These are phyloP conservation scores for Aegilops longissima DNA, from an alignment of 176 grass and related monocot genomes.

Conservation along the genomic window DNA sequence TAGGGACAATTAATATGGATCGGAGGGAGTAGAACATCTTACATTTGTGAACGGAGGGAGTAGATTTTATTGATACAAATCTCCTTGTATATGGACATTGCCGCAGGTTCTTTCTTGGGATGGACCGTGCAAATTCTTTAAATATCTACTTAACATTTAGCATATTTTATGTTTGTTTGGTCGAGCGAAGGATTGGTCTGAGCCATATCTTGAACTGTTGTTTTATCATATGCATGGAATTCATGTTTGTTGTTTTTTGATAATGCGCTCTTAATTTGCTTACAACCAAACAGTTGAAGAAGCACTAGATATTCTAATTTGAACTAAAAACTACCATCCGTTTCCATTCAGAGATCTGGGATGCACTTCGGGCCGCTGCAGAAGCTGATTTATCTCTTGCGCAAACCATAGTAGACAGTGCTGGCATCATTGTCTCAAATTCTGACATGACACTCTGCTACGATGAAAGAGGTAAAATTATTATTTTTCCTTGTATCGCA, in stretches of 20 bases:
- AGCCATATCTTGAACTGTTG: background rate
- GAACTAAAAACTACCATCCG: constrained; percentile 14
- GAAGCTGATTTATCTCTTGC: constrained; percentile 77
- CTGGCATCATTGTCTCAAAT: constrained; percentile 84
- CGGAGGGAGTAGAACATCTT: no score
- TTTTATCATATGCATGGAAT: background rate
- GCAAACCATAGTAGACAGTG: constrained; percentile 89
- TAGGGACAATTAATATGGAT: no score
- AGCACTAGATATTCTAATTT: background rate
- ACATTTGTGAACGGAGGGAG: no score
- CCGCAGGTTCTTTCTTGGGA: background rate
- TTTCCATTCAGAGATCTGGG: constrained; percentile 81
- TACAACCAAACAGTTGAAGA: constrained; percentile 1
- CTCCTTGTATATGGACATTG: background rate
- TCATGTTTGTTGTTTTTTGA: background rate
- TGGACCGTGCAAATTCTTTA: background rate
- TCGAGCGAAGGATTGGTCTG: background rate
- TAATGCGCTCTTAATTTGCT: background rate
- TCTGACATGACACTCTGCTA: constrained; percentile 88
- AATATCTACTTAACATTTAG: background rate
- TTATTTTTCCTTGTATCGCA: background rate
- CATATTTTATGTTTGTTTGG: background rate
- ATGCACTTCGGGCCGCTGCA: constrained; percentile 81
- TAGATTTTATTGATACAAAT: constrained; percentile 1
- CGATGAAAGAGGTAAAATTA: constrained; percentile 65